Conservation (phyloP, 768 basidiomycete species). For the Xerocomellus dryophilus region DNA sequence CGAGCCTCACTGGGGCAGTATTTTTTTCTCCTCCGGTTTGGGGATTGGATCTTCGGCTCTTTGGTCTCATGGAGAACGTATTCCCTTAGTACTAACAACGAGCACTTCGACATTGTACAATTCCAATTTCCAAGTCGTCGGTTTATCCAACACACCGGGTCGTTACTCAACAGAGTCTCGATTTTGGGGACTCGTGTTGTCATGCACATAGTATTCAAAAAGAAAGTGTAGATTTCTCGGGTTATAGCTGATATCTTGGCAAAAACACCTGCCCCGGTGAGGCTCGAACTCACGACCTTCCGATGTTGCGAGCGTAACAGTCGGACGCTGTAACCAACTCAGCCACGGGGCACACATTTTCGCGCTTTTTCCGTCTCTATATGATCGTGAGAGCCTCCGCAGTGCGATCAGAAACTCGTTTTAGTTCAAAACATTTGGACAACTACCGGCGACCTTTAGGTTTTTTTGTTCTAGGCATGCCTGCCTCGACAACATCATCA, state of each 20-base stretch:
- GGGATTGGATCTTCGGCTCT: too few relatives aligned
- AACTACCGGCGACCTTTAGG: slow-evolving; percentile 43
- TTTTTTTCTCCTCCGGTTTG: not conserved
- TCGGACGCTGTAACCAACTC: slow-evolving; percentile 79
- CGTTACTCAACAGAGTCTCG: not conserved
- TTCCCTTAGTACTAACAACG: not conserved
- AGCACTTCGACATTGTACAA: not conserved
- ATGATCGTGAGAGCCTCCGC: too few relatives aligned
- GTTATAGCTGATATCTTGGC: too few relatives aligned
- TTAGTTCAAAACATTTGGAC: not conserved
- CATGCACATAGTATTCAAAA: too few relatives aligned
- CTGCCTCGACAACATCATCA: slow-evolving; percentile 89
- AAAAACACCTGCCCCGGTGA: slow-evolving; percentile 52
- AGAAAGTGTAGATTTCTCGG: too few relatives aligned
- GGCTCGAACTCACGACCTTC: slow-evolving; percentile 71
- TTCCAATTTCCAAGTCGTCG: not conserved
- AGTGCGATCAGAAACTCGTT: too few relatives aligned
- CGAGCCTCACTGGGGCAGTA: slow-evolving; percentile 62
- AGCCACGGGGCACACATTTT: slow-evolving; percentile 58
- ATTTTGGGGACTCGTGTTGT: not conserved
- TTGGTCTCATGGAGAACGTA: not conserved
- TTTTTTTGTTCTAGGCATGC: slow-evolving; percentile 69
- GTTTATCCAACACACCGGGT: too few relatives aligned
- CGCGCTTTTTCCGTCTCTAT: too few relatives aligned
- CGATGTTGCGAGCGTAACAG: slow-evolving; percentile 54